These are phyloP conservation scores for Ustilago lituana DNA, from an alignment of 1,284 basidiomycete species.

Conservation along the genomic window DNA sequence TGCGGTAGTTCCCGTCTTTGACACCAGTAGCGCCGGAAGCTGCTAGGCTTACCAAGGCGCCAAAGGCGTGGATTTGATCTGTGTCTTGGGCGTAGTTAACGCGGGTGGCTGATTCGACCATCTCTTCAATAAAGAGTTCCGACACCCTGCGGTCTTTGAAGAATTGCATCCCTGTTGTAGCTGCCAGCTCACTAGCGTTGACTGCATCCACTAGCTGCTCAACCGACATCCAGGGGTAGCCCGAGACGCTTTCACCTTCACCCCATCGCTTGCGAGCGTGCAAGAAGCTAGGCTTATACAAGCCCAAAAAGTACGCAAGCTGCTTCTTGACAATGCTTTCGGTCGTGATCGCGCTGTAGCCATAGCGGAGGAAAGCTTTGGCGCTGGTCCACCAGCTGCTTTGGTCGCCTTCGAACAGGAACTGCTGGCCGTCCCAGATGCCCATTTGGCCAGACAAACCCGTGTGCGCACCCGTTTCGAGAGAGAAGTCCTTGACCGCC, in stretches of 20 bases:
- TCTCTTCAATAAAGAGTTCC: slow-evolving; percentile 72
- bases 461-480: slow-evolving; percentile 25
- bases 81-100: slow-evolving; percentile 85
- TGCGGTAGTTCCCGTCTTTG: slow-evolving; percentile 81
- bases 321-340: slow-evolving; percentile 72
- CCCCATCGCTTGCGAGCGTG: slow-evolving; percentile 57
- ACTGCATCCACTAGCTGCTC: slow-evolving; percentile 72
- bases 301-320: slow-evolving; percentile 69
- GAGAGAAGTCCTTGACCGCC: slow-evolving; percentile 39
- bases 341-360: slow-evolving; percentile 74
- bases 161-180: slow-evolving; percentile 62
- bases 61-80: slow-evolving; percentile 81
- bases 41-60: slow-evolving; percentile 78
- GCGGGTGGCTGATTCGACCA: slow-evolving; percentile 83
- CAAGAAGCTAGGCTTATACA: slow-evolving; percentile 75
- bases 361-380: slow-evolving; percentile 76
- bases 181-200: slow-evolving; percentile 69
- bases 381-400: slow-evolving; percentile 62
- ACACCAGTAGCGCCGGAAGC: slow-evolving; percentile 77
- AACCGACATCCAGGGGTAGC: slow-evolving; percentile 74
- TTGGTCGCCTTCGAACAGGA: slow-evolving; percentile 58
- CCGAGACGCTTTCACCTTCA: slow-evolving; percentile 9
- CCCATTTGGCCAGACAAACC: slow-evolving; percentile 40
- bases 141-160: slow-evolving; percentile 48
- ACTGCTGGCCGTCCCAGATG: slow-evolving; percentile 80